Conservation (phyloP, 352 stramenopile species). For the Globisporangium canariense region DNA sequence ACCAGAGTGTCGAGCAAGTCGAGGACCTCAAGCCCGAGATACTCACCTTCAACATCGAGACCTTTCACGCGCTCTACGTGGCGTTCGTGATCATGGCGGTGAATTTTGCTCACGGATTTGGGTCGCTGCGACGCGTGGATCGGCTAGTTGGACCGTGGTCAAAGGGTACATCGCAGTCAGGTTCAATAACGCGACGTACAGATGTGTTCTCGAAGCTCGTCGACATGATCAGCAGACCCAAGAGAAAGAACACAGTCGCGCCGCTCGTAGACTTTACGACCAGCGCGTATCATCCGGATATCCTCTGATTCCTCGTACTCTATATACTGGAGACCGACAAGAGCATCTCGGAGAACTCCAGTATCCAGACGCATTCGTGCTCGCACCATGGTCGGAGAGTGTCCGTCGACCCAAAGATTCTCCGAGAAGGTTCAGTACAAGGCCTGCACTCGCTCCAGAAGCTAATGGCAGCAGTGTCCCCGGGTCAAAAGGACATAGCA, state of each 20-base stretch:
- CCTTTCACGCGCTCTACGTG: background rate
- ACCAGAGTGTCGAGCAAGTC: background rate
- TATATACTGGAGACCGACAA: background rate
- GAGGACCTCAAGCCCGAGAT: background rate
- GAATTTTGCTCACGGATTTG: background rate
- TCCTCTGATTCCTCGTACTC: background rate
- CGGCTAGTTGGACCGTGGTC: background rate
- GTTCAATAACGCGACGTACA: background rate
- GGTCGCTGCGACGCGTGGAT: background rate
- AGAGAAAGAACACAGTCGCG: background rate
- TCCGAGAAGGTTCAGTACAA: background rate
- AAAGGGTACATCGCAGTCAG: background rate
- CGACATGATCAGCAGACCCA: too few relatives aligned
- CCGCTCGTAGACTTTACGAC: background rate
- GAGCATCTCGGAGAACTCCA: background rate
- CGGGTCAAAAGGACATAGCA: too few relatives aligned
- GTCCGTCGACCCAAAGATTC: background rate
- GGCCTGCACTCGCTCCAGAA: background rate
- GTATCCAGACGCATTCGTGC: background rate
- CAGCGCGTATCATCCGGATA: background rate
- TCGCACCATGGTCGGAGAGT: background rate
- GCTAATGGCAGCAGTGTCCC: background rate
- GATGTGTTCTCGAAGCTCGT: too few relatives aligned
- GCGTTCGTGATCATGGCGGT: background rate
- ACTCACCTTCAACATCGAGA: background rate